A percentile compares a stretch with the other conserved stretches of the same genome.
Conservation (phyloP, 495 filamentous ascomycete species). For the Viridothelium virens region DNA sequence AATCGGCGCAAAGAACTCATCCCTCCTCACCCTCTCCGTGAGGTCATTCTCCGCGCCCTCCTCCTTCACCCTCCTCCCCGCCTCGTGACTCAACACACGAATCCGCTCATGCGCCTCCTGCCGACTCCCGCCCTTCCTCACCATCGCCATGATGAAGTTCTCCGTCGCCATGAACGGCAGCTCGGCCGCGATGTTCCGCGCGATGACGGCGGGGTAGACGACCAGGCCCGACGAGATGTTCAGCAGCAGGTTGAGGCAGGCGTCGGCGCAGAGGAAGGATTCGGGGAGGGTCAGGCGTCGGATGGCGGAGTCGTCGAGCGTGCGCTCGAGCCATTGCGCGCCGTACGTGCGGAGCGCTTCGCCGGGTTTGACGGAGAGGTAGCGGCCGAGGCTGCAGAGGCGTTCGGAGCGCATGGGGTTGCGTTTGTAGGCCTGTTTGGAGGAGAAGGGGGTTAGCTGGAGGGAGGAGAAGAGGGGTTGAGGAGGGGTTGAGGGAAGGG, state of each 20-base stretch:
- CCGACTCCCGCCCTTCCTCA: conserved; percentile 63
- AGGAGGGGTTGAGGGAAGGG: conserved; percentile 4
- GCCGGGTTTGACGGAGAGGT: conserved; percentile 57
- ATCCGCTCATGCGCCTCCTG: conserved; percentile 94
- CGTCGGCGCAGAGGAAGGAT: conserved; percentile 73
- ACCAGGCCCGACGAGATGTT: conserved; percentile 79
- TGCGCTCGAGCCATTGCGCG: conserved; percentile 74
- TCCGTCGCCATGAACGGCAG: conserved; percentile 85
- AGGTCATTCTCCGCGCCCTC: conserved; percentile 77
- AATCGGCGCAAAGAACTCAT: conserved; percentile 76
- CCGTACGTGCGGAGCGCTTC: conserved; percentile 70
- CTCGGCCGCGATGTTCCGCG: conserved; percentile 60
- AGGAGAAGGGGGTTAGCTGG: not conserved
- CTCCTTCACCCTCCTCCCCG: conserved; percentile 69
- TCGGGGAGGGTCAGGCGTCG: conserved; percentile 70
- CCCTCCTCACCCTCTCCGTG: conserved; percentile 65
- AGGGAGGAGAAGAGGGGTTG: not conserved
- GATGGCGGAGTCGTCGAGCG: conserved; percentile 56
- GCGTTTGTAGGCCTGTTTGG: conserved; percentile 68
- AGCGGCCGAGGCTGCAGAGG: conserved; percentile 66
- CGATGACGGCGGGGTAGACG: conserved; percentile 76
- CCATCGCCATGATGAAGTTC: conserved; percentile 81
- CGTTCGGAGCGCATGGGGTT: conserved; percentile 89
- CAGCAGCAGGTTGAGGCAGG: conserved; percentile 69
- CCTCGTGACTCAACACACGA: conserved; percentile 77